A percentile compares a stretch with the other conserved stretches of the same genome.
phyloP scores from a whole-genome alignment of 345 rosid genomes.

The Rhodomyrtus tomentosa region DNA sequence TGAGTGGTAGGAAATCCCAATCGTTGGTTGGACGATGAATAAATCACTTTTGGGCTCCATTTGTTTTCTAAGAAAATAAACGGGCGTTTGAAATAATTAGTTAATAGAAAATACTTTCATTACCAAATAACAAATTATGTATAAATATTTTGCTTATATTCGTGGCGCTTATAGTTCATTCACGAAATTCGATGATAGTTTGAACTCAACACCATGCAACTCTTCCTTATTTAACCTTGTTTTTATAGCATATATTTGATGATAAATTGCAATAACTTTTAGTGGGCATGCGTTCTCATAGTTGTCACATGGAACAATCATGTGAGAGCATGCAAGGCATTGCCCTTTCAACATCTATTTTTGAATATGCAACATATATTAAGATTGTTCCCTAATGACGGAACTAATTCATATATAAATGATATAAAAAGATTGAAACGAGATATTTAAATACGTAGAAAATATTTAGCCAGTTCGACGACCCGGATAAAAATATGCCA shows the following conservation, averaged over 20 bases:
- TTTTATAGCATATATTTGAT: neutral
- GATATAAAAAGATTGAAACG: neutral
- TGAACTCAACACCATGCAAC: too few species aligned
- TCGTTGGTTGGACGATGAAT: too few species aligned
- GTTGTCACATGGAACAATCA: neutral
- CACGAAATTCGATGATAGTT: too few species aligned
- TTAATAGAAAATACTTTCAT: neutral
- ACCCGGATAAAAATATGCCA: neutral
- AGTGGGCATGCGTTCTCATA: neutral
- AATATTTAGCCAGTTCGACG: neutral
- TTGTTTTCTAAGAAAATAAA: neutral
- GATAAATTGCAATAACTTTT: neutral
- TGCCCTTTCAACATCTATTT: neutral
- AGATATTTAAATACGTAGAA: neutral
- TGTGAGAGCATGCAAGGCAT: neutral
- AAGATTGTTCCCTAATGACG: neutral
- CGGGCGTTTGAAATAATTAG: neutral
- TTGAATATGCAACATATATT: neutral
- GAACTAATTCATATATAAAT: neutral
- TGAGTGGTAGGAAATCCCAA: neutral
- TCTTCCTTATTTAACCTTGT: too few species aligned
- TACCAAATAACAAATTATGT: neutral
- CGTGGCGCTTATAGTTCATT: too few species aligned
- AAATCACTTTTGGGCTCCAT: neutral
- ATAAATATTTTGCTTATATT: neutral